phyloP scores from a whole-genome alignment of 2,329 filamentous ascomycete genomes.

The Aspergillus novofumigatus region DNA sequence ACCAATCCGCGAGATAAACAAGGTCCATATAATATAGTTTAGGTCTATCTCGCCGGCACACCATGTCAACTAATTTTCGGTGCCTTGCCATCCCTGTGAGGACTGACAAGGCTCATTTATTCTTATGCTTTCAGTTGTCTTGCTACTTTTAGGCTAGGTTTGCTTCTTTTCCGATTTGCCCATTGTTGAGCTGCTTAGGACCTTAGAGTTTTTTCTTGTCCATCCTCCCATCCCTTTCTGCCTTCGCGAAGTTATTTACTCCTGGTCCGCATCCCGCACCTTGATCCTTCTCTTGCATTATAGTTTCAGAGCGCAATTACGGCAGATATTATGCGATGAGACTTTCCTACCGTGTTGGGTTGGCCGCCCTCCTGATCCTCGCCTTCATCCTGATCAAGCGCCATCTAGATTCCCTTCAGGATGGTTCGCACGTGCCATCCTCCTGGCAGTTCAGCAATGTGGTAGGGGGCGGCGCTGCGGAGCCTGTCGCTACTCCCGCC shows the following conservation, averaged over 20 bases:
- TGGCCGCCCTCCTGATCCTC: slow-evolving; percentile 28
- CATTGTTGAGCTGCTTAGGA: background rate
- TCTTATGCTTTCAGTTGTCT: background rate
- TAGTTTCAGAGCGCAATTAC: background rate
- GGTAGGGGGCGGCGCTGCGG: slow-evolving; percentile 8
- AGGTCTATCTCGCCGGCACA: background rate
- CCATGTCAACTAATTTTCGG: background rate
- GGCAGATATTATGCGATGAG: slow-evolving; percentile 23
- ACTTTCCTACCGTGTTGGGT: slow-evolving; percentile 23
- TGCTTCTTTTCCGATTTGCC: background rate
- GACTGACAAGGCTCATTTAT: background rate
- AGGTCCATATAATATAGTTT: background rate
- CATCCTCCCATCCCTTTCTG: background rate
- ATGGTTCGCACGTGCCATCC: slow-evolving; percentile 17
- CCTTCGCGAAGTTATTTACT: background rate
- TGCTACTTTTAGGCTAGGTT: background rate
- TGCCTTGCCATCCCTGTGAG: background rate
- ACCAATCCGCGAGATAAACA: slow-evolving; percentile 7
- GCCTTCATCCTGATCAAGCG: slow-evolving; percentile 26
- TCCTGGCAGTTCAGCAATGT: slow-evolving; percentile 25
- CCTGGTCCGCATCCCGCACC: slow-evolving; percentile 5
- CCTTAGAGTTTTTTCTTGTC: background rate
- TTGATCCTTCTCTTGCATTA: slow-evolving; percentile 2
- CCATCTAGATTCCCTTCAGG: slow-evolving; percentile 16
- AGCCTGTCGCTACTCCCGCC: slow-evolving; percentile 7